phyloP scores from a whole-genome alignment of 177 flowering plant species.

The Telopea speciosissima region DNA sequence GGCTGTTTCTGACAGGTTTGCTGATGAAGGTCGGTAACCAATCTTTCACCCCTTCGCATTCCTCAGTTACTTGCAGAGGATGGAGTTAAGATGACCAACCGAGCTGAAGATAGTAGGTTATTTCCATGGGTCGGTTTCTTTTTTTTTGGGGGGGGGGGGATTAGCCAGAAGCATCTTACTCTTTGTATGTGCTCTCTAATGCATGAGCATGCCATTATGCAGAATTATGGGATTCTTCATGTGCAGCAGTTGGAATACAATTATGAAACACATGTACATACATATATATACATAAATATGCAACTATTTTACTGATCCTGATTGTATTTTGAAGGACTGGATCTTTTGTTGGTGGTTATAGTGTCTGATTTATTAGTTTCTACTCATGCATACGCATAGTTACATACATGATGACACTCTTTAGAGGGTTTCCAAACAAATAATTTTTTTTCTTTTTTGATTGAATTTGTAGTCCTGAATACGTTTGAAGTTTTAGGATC shows the following conservation, averaged over 20 bases:
- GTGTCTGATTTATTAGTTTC: background rate
- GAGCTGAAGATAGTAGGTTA: background rate
- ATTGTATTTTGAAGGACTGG: background rate
- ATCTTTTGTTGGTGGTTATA: background rate
- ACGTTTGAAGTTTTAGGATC: background rate
- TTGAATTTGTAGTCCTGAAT: background rate
- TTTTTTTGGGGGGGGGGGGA: background rate
- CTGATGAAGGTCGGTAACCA: constrained; percentile 9
- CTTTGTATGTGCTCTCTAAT: constrained; percentile 6
- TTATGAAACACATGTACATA: background rate
- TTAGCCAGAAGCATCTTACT: constrained; percentile 1
- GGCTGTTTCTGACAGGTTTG: constrained; percentile 2
- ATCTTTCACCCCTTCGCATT: background rate
- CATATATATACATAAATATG: background rate
- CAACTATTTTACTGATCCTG: too few relatives aligned
- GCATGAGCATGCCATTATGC: constrained; percentile 2
- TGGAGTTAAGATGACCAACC: constrained; percentile 4
- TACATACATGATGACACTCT: background rate
- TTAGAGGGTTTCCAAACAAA: background rate
- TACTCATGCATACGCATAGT: background rate
- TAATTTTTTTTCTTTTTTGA: too few relatives aligned
- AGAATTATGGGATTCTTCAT: constrained; percentile 5
- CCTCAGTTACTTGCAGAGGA: background rate
- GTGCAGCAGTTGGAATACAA: constrained; percentile 1
- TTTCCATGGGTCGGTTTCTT: background rate